Evolutionary conservation across 208 protist species (phyloP).

Genomic region (Leishmania major): DNA sequence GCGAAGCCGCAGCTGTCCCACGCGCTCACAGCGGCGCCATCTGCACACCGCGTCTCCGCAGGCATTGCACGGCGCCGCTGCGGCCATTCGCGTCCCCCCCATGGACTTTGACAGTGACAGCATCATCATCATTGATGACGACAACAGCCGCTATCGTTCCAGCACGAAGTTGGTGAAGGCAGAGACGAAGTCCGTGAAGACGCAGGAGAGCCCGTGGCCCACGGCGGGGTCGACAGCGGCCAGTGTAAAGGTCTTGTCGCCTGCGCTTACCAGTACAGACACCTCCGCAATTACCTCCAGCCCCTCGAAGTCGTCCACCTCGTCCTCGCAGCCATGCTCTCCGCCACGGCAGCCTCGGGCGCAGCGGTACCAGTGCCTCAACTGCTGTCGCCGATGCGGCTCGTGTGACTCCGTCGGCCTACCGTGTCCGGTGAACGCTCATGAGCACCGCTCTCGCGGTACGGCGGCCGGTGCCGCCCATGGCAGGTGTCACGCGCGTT

Average conservation of each 20-base stretch:
- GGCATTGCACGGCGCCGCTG: neutral
- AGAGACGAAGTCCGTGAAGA: neutral
- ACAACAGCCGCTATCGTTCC: neutral
- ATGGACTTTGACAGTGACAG: slow-evolving; percentile 2
- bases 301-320: slow-evolving; percentile 14
- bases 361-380: slow-evolving; percentile 9
- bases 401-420: slow-evolving; percentile 15
- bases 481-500: neutral
- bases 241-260: neutral
- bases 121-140: neutral
- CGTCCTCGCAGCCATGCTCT: slow-evolving; percentile 16
- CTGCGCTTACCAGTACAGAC: slow-evolving; percentile 22
- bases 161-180: neutral
- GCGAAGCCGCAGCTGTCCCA: neutral
- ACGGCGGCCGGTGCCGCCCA: neutral
- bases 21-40: neutral
- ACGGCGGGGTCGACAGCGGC: neutral
- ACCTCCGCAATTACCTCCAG: slow-evolving; percentile 25
- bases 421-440: slow-evolving; percentile 6
- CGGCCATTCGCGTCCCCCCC: slow-evolving; percentile 12
- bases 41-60: neutral
- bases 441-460: neutral
- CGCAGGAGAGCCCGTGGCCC: neutral
- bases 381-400: slow-evolving; percentile 20
- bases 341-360: neutral